Evolutionary conservation across 2,329 filamentous ascomycete genomes (phyloP).

Genomic region (Aspergillus calidoustus): DNA sequence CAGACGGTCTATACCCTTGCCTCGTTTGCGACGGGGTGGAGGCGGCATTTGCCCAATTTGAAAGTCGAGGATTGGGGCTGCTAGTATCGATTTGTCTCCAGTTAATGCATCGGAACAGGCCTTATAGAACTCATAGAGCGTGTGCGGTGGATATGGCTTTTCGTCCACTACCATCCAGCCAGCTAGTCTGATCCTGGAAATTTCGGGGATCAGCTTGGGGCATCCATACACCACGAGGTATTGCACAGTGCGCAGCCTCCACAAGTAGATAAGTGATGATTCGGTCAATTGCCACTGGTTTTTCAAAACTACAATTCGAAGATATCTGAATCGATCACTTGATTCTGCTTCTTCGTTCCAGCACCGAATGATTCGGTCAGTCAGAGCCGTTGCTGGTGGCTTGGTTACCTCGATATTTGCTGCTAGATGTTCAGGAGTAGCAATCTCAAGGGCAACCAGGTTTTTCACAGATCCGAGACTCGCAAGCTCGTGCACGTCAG

Average conservation of each 20-base stretch:
- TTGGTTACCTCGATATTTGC: constrained; percentile 18
- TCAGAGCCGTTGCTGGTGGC: constrained; percentile 30
- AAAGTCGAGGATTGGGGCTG: constrained; percentile 31
- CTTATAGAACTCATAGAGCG: constrained; percentile 26
- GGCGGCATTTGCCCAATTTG: constrained; percentile 26
- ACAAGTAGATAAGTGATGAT: constrained; percentile 40
- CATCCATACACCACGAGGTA: constrained; percentile 41
- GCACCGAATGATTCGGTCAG: constrained; percentile 45
- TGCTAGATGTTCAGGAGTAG: constrained; percentile 24
- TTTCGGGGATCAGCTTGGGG: constrained; percentile 30
- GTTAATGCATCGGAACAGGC: constrained; percentile 2
- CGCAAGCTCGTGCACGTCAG: constrained; percentile 42
- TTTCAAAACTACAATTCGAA: constrained; percentile 43
- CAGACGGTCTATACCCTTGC: background rate
- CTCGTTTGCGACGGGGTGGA: background rate
- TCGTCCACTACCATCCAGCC: constrained; percentile 34
- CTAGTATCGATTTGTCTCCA: constrained; percentile 4
- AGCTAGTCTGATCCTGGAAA: constrained; percentile 22
- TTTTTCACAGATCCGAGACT: constrained; percentile 45
- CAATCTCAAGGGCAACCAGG: constrained; percentile 45
- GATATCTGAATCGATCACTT: constrained; percentile 40
- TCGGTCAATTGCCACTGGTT: constrained; percentile 38
- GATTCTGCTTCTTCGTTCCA: constrained; percentile 46
- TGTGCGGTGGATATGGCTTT: constrained; percentile 9
- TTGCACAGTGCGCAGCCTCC: constrained; percentile 41